Evolutionary conservation across 805 yeast genomes (phyloP), one percentile per base, ranked within the genome.

Genomic region (Candida peoriensis): DNA sequence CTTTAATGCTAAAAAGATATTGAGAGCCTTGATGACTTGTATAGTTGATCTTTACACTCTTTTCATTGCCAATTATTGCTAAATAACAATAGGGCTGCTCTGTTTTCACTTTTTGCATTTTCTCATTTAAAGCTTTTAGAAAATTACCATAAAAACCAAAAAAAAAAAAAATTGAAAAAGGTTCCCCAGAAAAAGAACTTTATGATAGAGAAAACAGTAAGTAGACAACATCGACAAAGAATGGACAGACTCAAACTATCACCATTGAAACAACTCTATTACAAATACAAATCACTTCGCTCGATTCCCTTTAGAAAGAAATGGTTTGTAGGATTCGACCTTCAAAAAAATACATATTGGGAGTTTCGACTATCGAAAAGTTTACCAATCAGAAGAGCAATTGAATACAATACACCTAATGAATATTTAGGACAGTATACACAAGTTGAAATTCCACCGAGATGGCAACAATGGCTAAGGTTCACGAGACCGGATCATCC

Each of bases 311-410:
- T 83, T 55, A 68, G 94, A 26, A 69, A 68, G 36, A 70, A 67
- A 52, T 84, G 78, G 63, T 83, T 84, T 47, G 46, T 54, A 3
- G 61, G 87, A 2, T 84, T 82, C 51, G 95, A 85, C 51, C 64
- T 86, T n/a, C 77, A 76, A 25, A 95, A 93, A 3, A 85, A 85
- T 55, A 77, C 90, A 2, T 85, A 80, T 60, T 85, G 95, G 95
- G 95, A 85, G 54, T 78, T 81, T 57, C 66, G 68, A 33, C 62
- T 72, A 18, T 77, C 74, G 40, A 68, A 70, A 47, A 51, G 54
- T 34, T 65, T 75, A 46, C 61, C 57, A 18, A 57, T 78, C 38
- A 65, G 95, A 32, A 58, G 95, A 29, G 74, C 81, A 35, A 68
- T 79, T 36, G 77, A 79, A 37, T 84, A 86, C 10, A 54, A 59